phyloP scores from a whole-genome alignment of 1,284 basidiomycete species.

The Sanghuangporus sanghuang region DNA sequence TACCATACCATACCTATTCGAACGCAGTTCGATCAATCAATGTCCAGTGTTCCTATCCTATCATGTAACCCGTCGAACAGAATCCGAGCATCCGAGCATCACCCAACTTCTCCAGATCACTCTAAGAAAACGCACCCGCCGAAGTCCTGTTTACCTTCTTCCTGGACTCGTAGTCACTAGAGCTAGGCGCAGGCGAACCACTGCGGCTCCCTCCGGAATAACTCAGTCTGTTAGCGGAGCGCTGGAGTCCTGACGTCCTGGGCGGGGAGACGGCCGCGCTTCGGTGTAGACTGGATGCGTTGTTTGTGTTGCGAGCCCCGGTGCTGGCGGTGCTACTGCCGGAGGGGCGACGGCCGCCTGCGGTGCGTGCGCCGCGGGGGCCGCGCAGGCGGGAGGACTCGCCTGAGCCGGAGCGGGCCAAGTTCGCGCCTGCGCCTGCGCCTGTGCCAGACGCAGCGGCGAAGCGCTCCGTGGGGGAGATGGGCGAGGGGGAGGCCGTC shows the following conservation, averaged over 20 bases:
- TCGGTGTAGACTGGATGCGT: constrained; percentile 54
- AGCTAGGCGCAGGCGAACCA: constrained; percentile 12
- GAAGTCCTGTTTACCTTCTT: constrained; percentile 34
- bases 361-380: constrained; percentile 43
- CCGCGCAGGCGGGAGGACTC: constrained; percentile 45
- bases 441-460: constrained; percentile 25
- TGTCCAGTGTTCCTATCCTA: too few relatives aligned
- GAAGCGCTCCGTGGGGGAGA: constrained; percentile 21
- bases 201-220: too few relatives aligned
- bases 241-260: not conserved
- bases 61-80: not conserved
- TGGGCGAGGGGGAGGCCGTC: not conserved
- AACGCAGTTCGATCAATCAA: not conserved
- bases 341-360: constrained; percentile 15
- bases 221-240: too few relatives aligned
- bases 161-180: constrained; percentile 28
- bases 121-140: constrained; percentile 57
- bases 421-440: constrained; percentile 32
- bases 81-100: too few relatives aligned
- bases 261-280: constrained; percentile 9
- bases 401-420: constrained; percentile 39
- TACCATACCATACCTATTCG: not conserved
- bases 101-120: constrained; percentile 77
- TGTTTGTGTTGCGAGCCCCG: constrained; percentile 46
- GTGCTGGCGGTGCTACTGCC: constrained; percentile 50